phyloP scores from a whole-genome alignment of 495 filamentous ascomycete genomes.

The Penicillium bovifimosum region DNA sequence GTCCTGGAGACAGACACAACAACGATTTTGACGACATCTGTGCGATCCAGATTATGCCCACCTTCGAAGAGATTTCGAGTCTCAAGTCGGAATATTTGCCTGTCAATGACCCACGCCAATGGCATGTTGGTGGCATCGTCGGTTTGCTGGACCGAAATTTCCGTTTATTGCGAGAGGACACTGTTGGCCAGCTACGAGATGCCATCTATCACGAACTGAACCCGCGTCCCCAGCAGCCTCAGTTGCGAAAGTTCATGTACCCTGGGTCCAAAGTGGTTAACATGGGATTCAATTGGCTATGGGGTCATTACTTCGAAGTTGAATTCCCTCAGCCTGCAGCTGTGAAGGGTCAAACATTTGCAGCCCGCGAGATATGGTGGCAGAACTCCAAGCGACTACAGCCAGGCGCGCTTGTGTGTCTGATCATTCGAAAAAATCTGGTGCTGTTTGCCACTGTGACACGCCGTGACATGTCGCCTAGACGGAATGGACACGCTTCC shows the following conservation, averaged over 20 bases:
- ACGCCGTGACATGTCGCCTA: background rate
- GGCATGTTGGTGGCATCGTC: slow-evolving; percentile 52
- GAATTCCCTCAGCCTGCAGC: slow-evolving; percentile 51
- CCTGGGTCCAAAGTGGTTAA: slow-evolving; percentile 27
- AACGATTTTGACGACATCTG: slow-evolving; percentile 58
- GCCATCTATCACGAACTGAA: slow-evolving; percentile 16
- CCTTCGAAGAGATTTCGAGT: slow-evolving; percentile 53
- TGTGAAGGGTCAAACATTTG: slow-evolving; percentile 20
- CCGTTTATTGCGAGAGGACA: slow-evolving; percentile 36
- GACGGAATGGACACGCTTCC: background rate
- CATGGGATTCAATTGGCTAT: slow-evolving; percentile 39
- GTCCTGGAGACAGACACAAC: slow-evolving; percentile 47
- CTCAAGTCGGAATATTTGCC: slow-evolving; percentile 56
- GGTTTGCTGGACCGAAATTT: slow-evolving; percentile 68
- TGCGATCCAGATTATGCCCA: slow-evolving; percentile 62
- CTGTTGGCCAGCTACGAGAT: slow-evolving; percentile 36
- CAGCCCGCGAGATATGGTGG: slow-evolving; percentile 57
- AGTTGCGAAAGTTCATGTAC: slow-evolving; percentile 36
- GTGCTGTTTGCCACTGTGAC: background rate
- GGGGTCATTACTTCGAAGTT: slow-evolving; percentile 51
- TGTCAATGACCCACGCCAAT: slow-evolving; percentile 41
- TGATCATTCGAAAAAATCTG: slow-evolving; percentile 29
- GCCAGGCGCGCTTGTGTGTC: slow-evolving; percentile 53
- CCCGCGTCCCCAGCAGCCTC: background rate
- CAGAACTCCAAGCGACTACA: slow-evolving; percentile 49